Evolutionary conservation across 2,329 filamentous ascomycete genomes (phyloP).

Genomic region (Exophiala viscosa): DNA sequence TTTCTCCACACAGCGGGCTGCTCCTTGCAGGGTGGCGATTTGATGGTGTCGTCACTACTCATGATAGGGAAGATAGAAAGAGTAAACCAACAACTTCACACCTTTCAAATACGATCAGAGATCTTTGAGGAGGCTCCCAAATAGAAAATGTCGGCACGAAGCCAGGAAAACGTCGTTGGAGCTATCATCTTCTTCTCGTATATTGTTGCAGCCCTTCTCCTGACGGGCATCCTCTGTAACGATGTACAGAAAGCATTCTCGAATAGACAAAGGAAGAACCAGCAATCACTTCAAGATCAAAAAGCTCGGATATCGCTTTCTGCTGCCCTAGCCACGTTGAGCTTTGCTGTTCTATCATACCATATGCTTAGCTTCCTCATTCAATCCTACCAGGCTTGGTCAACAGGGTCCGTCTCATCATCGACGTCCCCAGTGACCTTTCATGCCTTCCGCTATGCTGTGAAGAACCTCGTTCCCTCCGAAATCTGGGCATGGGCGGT

Average conservation of each 20-base stretch:
- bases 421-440: neutral
- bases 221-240: slow-evolving; percentile 7
- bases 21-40: too few relatives aligned
- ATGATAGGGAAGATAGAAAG: too few relatives aligned
- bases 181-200: slow-evolving; percentile 17
- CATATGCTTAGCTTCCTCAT: slow-evolving; percentile 24
- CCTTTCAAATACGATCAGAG: too few relatives aligned
- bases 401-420: neutral
- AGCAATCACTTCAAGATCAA: neutral
- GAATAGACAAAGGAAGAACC: neutral
- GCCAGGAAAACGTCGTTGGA: slow-evolving; percentile 3
- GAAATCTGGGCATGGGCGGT: slow-evolving; percentile 18
- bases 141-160: neutral
- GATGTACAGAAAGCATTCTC: slow-evolving; percentile 1
- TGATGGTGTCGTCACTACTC: too few relatives aligned
- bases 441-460: neutral
- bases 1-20: too few relatives aligned
- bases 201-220: slow-evolving; percentile 10
- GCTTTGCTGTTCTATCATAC: slow-evolving; percentile 18
- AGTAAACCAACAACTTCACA: too few relatives aligned
- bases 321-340: slow-evolving; percentile 8
- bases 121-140: too few relatives aligned
- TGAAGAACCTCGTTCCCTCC: neutral
- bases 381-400: slow-evolving; percentile 17
- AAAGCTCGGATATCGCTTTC: neutral